Base-by-base conservation (phyloP, 306 rosid genomes). In the Lablab purpureus region DNA sequence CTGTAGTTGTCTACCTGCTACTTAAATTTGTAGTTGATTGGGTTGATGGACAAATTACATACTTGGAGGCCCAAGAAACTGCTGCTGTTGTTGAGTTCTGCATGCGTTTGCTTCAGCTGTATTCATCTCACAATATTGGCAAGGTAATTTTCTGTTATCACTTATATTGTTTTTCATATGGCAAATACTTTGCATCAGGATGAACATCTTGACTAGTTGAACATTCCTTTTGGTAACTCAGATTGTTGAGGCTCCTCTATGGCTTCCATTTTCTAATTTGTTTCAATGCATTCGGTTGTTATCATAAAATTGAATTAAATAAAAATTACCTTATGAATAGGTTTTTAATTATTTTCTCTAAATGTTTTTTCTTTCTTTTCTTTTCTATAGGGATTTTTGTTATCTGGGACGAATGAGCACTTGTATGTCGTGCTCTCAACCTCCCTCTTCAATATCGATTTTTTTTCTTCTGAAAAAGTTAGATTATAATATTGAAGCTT, bases 81-180 rank as follows among this genome's bases (percentile, higher is more conserved):
- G 87, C 89, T 36, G 76, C 82, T 23, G 92, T 91, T 74, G 88
- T 92, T 78, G 78, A 90, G 82, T 94, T 94, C 79, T 92, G 97
- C 87, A 92, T 86, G 95, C 86, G 83, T 82, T 90, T 94, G 92
- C 97, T 94, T 84, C 95, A 93, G 85, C 84, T 92, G 54, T 94
- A 94, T 84, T 92, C 99, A 45, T 85, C 93, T 68, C 97, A 94
- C 84, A 94, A 94, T 82, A 89, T 94, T 73, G 97, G 99, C 89
- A 94, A 91, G 97, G 99, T 94, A 82, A 66, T 32, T 45, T 81
- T 81, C 75, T 80, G 47, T 55, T 71, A 27, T 52, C 60, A 60
- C 13, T 55, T 45, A 46, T 71, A 18, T n/a, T 65, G 10, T 13
- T 71, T 71, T 78, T 84, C 64, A 14, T 52, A 49, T 41, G 73